Evolutionary conservation across 805 yeast genomes (phyloP), one percentile per base, ranked within the genome.

Genomic region (Metschnikowia hibisci): DNA sequence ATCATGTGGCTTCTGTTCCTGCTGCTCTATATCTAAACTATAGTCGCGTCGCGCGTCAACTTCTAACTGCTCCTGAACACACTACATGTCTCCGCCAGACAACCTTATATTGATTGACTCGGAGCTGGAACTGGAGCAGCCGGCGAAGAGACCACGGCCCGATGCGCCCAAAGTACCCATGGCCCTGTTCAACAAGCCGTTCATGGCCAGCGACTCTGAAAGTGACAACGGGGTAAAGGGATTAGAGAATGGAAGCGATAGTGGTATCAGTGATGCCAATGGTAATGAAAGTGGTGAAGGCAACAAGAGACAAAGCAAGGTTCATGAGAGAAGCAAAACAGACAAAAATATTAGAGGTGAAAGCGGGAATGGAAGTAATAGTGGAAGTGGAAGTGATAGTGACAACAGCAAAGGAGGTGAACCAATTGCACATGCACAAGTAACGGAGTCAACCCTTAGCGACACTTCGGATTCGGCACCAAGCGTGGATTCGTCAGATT

Each of bases 91-190:
- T 29, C n/a, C 22, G 32, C 39, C 39, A 16, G 39, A 13, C 31
- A 45, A 39, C 15, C 43, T 48, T 26, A 36, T 51, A 34, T 53
- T 50, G 14, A 28, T 52, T 30, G 54, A 52, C 41, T 48, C 53
- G 14, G 56, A 51, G 28, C 44, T 51, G 31, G 56, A 48, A 32
- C 41, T 40, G 27, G 53, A 44, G 22, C 25, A 34, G 14, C 43
- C 33, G 22, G 38, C 45, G 16, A 52, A 52, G 25, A 48, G 34
- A 32, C 44, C 30, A 7, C 45, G 42, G 36, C 38, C 45, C 12
- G 18, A 22, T 16, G 12, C 11, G 18, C 32, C 40, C 15, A 37
- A 29, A 4, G 40, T 6, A 3, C 35, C 38, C 27, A 37, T 42
- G 14, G 47, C 53, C 10, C 51, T 48, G 20, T 44, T 51, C 44